These are phyloP conservation scores for Arbutus unedo DNA, from an alignment of 148 eudicot species.

Conservation along the genomic window DNA sequence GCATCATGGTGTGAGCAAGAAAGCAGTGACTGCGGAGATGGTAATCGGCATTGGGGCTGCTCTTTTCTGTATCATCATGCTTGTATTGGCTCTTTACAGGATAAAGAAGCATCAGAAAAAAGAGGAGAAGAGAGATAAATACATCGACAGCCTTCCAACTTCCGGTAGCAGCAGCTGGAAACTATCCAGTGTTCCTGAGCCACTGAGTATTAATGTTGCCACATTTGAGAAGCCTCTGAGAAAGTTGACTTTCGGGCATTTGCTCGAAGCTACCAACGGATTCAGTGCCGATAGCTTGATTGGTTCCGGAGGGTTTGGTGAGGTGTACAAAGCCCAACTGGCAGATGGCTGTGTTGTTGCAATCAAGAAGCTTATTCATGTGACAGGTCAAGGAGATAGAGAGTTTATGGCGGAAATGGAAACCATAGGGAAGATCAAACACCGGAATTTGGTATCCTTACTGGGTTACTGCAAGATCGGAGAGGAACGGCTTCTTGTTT, in stretches of 20 bases:
- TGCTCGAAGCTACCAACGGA: conserved; percentile 58
- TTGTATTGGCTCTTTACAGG: conserved; percentile 36
- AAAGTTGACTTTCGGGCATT: conserved; percentile 50
- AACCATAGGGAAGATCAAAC: conserved; percentile 56
- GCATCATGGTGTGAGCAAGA: conserved; percentile 13
- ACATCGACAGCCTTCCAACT: conserved; percentile 56
- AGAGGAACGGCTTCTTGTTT: conserved; percentile 57
- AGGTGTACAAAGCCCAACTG: conserved; percentile 55
- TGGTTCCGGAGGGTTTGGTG: conserved; percentile 62
- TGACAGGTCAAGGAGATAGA: conserved; percentile 53
- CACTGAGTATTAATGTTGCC: conserved; percentile 54
- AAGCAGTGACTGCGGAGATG: conserved; percentile 33
- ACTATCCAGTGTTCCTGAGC: conserved; percentile 50
- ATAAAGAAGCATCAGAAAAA: conserved; percentile 23
- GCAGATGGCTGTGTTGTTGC: conserved; percentile 54
- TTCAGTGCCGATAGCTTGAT: conserved; percentile 49
- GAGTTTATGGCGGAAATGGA: conserved; percentile 67
- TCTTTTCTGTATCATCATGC: conserved; percentile 29
- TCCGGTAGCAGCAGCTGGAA: conserved; percentile 62
- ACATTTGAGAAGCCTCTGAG: conserved; percentile 55
- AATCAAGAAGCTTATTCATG: conserved; percentile 51
- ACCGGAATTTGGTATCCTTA: conserved; percentile 50
- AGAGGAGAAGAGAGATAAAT: conserved; percentile 39
- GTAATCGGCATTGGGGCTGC: conserved; percentile 40
- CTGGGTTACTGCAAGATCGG: conserved; percentile 58